Base-by-base conservation (phyloP, 352 stramenopile genomes). In the Globisporangium apiculatum region DNA sequence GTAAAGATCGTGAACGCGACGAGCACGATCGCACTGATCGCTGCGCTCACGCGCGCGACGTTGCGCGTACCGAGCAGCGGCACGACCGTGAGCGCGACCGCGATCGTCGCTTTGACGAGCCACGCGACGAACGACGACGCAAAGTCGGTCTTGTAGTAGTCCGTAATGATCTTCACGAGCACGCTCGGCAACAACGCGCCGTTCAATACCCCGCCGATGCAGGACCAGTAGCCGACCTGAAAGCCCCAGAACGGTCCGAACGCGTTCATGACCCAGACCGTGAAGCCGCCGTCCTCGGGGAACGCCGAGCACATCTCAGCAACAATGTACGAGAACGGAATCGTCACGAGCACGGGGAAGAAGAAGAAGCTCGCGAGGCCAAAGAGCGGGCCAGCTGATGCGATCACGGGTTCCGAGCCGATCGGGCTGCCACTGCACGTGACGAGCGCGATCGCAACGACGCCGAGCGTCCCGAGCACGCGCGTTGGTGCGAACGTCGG, bases 181-280 rank as follows among this genome's bases (percentile, higher is more conserved):
- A 67, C 65, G 0, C 60, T 94, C 54, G 97, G 92, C 24, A 91
- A 78, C 35, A 87, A 51, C 17, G 81, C 76, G 8, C 62, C 76
- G 51, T 83, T 78, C 51, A 90, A 74, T 36, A 89, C 51, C 4
- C 79, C 69, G 0, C 72, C 51, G n/a, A 94, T 67, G 74, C 83
- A 95, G 12, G 78, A 87, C 81, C 83, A 95, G 67, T 88, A 94
- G 57, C 79, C 82, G 43, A 89, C 69, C 45, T 89, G 83, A 43
- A 91, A 85, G 8, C 69, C 83, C 85, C 83, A 93, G 52, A 90
- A 93, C 12, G 75, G 64, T 0, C 83, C 83, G n/a, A 86, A 88
- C 5, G 76, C 74, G 40, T 88, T 85, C 9, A 74, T 53, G 4
- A 87, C 73, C 79, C 79, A 90, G 47, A 89, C 67, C 15, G 72